A percentile compares a stretch with the other conserved stretches of the same genome.
Evolutionary conservation across 139 green algal species (phyloP).

Genomic region (Chlorella sorokiniana): DNA sequence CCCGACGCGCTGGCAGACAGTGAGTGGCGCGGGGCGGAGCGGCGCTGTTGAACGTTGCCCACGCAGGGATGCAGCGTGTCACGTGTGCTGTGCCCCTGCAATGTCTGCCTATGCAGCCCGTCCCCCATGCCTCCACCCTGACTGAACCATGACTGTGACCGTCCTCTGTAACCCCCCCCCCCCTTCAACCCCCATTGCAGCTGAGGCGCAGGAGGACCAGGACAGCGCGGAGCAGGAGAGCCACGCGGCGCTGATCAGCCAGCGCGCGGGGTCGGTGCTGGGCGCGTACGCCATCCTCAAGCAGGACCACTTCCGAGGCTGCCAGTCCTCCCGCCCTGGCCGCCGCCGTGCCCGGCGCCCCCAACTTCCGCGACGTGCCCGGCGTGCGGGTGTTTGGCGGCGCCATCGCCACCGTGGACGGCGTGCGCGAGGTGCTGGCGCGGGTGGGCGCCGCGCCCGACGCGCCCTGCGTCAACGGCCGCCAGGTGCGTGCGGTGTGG

Average conservation of each 20-base stretch:
- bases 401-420: slow-evolving; percentile 87
- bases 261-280: slow-evolving; percentile 71
- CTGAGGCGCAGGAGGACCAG: slow-evolving; percentile 18
- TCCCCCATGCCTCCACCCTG: background rate
- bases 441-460: slow-evolving; percentile 42
- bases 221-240: slow-evolving; percentile 26
- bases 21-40: background rate
- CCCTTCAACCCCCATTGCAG: background rate
- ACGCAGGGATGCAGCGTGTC: too few species aligned
- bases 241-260: slow-evolving; percentile 48
- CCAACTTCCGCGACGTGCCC: slow-evolving; percentile 81
- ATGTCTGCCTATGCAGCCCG: background rate
- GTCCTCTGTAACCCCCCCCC: too few species aligned
- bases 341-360: slow-evolving; percentile 52
- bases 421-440: slow-evolving; percentile 73
- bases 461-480: slow-evolving; percentile 2
- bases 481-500: slow-evolving; percentile 68
- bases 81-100: background rate
- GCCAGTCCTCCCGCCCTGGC: slow-evolving; percentile 58
- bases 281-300: slow-evolving; percentile 88
- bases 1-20: slow-evolving; percentile 34
- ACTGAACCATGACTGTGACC: too few species aligned
- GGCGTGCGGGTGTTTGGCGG: slow-evolving; percentile 80
- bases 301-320: slow-evolving; percentile 83
- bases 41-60: too few species aligned